A percentile compares a stretch with the other conserved stretches of the same genome.
phyloP scores from a whole-genome alignment of 495 filamentous ascomycete species.

The Articulospora tetracladia region DNA sequence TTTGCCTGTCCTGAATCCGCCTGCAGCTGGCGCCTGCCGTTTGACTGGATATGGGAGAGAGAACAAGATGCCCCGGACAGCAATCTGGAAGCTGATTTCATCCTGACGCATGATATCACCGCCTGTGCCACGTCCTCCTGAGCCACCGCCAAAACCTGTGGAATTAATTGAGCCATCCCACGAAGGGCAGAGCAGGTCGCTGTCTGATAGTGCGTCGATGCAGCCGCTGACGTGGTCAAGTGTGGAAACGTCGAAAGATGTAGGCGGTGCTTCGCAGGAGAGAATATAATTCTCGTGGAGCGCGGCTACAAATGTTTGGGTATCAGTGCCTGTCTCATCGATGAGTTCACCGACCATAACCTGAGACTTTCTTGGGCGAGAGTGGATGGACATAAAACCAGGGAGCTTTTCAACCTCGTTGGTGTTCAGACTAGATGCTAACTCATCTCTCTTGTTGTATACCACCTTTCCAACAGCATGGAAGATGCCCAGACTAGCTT shows the following conservation, averaged over 20 bases:
- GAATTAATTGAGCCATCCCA: constrained; percentile 51
- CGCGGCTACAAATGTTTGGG: constrained; percentile 81
- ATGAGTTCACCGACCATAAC: constrained; percentile 71
- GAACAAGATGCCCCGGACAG: constrained; percentile 78
- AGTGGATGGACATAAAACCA: constrained; percentile 54
- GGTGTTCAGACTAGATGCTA: constrained; percentile 25
- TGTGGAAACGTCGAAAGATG: constrained; percentile 40
- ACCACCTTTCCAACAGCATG: constrained; percentile 94
- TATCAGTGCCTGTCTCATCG: constrained; percentile 87
- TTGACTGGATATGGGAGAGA: constrained; percentile 82
- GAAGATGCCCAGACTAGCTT: constrained; percentile 86
- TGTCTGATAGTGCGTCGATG: constrained; percentile 80
- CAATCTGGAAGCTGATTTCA: constrained; percentile 87
- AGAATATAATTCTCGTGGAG: constrained; percentile 91
- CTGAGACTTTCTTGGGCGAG: constrained; percentile 62
- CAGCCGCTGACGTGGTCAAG: constrained; percentile 70
- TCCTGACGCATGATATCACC: constrained; percentile 80
- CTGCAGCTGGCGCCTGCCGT: constrained; percentile 43
- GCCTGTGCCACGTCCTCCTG: constrained; percentile 45
- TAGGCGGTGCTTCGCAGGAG: constrained; percentile 65
- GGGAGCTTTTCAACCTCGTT: constrained; percentile 47
- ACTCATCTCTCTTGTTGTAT: constrained; percentile 78
- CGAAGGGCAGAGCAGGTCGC: constrained; percentile 70
- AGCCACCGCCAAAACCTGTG: constrained; percentile 37
- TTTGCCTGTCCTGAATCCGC: constrained; percentile 28